phyloP scores from a whole-genome alignment of 2,329 filamentous ascomycete species.

The Trichoderma semiorbis region DNA sequence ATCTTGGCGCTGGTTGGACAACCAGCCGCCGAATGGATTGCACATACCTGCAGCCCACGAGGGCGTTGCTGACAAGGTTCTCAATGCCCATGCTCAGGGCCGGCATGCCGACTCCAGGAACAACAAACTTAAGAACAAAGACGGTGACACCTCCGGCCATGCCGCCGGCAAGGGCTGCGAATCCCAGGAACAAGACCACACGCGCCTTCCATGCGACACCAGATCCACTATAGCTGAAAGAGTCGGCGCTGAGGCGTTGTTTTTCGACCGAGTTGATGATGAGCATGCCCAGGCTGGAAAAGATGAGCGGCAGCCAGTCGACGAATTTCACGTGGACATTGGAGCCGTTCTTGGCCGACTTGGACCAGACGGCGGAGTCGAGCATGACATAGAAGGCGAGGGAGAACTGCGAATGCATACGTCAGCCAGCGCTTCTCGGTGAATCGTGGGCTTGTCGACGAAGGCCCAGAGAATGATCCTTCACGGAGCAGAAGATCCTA shows the following conservation, averaged over 20 bases:
- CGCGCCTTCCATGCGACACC: conserved; percentile 67
- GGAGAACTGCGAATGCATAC: conserved; percentile 50
- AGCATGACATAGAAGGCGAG: conserved; percentile 67
- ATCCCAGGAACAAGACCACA: conserved; percentile 64
- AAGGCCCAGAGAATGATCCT: too few species aligned
- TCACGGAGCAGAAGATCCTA: neutral
- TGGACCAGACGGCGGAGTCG: conserved; percentile 65
- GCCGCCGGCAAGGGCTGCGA: conserved; percentile 61
- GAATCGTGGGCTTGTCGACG: neutral
- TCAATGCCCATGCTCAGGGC: conserved; percentile 62
- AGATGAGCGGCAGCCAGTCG: conserved; percentile 68
- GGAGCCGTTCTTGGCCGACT: conserved; percentile 57
- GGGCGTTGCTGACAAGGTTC: conserved; percentile 62
- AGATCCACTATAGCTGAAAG: conserved; percentile 58
- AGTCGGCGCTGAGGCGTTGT: conserved; percentile 60
- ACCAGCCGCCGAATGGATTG: neutral
- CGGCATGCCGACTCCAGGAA: conserved; percentile 55
- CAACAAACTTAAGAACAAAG: conserved; percentile 62
- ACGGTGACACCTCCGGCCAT: conserved; percentile 68
- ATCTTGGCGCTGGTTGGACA: too few species aligned
- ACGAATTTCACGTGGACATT: conserved; percentile 61
- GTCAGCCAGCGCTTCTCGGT: neutral
- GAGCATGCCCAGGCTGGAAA: conserved; percentile 64
- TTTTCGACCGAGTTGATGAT: conserved; percentile 71
- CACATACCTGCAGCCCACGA: conserved; percentile 58